Evolutionary conservation across 176 grass and related monocot genomes (phyloP), one percentile per base, ranked within the genome.

Genomic region (Echinochloa phyllopogon): DNA sequence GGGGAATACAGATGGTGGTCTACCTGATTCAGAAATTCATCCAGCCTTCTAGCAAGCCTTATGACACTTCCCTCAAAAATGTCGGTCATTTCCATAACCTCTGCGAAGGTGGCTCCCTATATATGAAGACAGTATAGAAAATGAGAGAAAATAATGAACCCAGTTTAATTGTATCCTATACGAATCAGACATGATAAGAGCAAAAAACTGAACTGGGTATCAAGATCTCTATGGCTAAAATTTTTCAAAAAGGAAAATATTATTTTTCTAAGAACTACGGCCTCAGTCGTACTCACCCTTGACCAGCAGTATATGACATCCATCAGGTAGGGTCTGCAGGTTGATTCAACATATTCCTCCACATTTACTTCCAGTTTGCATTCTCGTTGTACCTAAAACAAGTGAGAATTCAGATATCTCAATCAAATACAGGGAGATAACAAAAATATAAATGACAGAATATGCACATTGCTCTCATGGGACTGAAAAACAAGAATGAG

Each of bases 21-120:
- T 84, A 97, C 97, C 97, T 99, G 97, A 91, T 99, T 96, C 84
- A 99, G 86, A 92, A 99, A 99, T 84, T 99, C 97, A 92, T 96
- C 91, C 71, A 99, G 77, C 80, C 97, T 91, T 87, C 97, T 92
- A 49, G 88, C 97, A 72, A 94, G 86, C 56, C 97, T 85, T 82
- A 96, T 99, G 86, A 99, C 83, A 86, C 90, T 99, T 57, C 96
- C 96, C 87, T 99, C 88, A 91, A 96, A 99, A 89, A 99, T 99
- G 73, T 94, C 96, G 0, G 96, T 99, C 96, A 99, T 99, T 82
- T 99, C 94, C 42, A 92, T 99, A 70, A 96, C 97, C 84, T 99
- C 97, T 37, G 69, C 91, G 58, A 99, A 99, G 81, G 93, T 91
- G 63, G 97, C 92, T 37, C 94, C 96, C 94, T 99, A 57, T 65